phyloP scores from a whole-genome alignment of 768 basidiomycete species.

The Rhodotorula toruloides region DNA sequence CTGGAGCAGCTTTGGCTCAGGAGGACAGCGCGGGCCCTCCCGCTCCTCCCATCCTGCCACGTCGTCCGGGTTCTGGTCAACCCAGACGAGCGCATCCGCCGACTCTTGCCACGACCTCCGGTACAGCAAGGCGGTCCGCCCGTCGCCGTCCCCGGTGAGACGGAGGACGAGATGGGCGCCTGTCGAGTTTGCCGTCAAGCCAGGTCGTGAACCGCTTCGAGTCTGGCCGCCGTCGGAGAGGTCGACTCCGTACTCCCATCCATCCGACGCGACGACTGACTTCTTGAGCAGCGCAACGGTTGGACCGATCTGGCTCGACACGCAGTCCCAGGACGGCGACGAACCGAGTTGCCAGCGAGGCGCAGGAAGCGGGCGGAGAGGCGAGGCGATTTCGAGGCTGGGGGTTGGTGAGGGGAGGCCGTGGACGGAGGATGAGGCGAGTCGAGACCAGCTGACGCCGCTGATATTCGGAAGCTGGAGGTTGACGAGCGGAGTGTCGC shows the following conservation, averaged over 20 bases:
- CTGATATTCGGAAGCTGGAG: no score
- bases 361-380: background rate
- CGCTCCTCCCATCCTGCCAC: background rate
- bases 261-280: background rate
- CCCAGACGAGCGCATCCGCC: conserved; percentile 1
- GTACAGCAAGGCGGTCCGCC: conserved; percentile 1
- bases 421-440: background rate
- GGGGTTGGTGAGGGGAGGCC: background rate
- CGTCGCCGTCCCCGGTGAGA: background rate
- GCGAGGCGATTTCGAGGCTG: background rate
- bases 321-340: background rate
- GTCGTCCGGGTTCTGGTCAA: background rate
- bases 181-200: background rate
- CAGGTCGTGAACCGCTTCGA: background rate
- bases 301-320: background rate
- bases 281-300: background rate
- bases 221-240: background rate
- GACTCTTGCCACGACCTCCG: background rate
- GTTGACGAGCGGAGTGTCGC: background rate
- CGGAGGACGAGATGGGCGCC: background rate
- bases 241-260: background rate
- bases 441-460: background rate
- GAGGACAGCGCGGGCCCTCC: background rate
- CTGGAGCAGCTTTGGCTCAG: background rate
- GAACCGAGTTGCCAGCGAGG: conserved; percentile 1